Base-by-base conservation (phyloP, 805 yeast species). In the Spathaspora girioi region DNA sequence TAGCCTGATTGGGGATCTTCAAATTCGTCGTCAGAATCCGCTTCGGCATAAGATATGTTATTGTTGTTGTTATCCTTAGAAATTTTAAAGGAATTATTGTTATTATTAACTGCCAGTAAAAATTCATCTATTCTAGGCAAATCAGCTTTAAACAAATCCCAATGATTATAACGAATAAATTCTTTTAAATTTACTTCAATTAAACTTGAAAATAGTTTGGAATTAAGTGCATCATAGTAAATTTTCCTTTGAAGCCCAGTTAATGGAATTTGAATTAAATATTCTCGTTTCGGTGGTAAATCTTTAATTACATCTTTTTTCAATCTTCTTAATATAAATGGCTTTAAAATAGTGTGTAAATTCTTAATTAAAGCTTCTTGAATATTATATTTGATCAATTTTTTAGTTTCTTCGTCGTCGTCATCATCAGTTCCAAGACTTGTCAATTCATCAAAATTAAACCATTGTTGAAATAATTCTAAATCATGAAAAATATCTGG, bases 401-500 rank as follows among this genome's bases (percentile, higher is more conserved):
- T 76, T 54, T 68, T 77, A 23, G 77, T 73, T 48, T 77, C 81
- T 18, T 66, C 62, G 26, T 73, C 62, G 26, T 73, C 77, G 10
- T 71, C 70, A 9, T 57, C 58, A 10, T 54, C 59, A 32, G 54
- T 43, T 48, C 50, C 62, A 51, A 65, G 57, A 18, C 71, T 69
- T 6, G 79, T 76, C 41, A 86, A 63, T 40, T 81, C 84, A 45
- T 83, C 81, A 59, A 88, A 88, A 66, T 94, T 96, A 69, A 93
- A 94, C 97, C 98, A 93, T 62, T 85, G 87, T 65, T 93, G 96
- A 63, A 93, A 93, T 43, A 91, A 77, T 48, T 86, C 93, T 54
- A 92, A 78, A 66, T 93, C 98, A 43, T 89, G 89, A 65, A 93
- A 93, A 27, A 94, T 87, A 60, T 91, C 97, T 0, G 99, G 99